These are phyloP conservation scores for Marasmius tenuissimus DNA, from an alignment of 1,284 basidiomycete species.

Conservation along the genomic window DNA sequence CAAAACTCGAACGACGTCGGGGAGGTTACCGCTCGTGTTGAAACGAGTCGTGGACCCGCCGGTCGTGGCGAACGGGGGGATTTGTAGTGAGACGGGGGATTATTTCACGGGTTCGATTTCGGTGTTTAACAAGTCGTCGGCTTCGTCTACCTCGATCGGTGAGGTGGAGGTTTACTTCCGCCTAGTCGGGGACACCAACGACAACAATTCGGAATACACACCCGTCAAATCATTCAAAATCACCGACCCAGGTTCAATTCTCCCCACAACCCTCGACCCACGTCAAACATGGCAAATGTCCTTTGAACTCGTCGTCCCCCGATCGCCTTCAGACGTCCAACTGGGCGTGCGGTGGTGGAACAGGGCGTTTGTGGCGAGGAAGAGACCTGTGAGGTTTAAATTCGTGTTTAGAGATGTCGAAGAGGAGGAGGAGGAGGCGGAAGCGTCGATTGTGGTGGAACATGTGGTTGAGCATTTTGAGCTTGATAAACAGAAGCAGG, in stretches of 20 bases:
- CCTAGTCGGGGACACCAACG: constrained; percentile 26
- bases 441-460: constrained; percentile 34
- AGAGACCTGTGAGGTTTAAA: constrained; percentile 32
- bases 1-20: constrained; percentile 28
- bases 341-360: constrained; percentile 28
- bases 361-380: constrained; percentile 28
- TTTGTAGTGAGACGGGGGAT: constrained; percentile 20
- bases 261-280: constrained; percentile 33
- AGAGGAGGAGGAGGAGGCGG: constrained; percentile 33
- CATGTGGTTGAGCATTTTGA: constrained; percentile 30
- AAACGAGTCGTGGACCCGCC: constrained; percentile 28
- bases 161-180: constrained; percentile 29
- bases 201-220: constrained; percentile 16
- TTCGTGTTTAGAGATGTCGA: constrained; percentile 31
- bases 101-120: constrained; percentile 28
- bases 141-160: constrained; percentile 27
- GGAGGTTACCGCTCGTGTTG: constrained; percentile 27
- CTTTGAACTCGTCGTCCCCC: constrained; percentile 27
- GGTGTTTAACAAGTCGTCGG: constrained; percentile 30
- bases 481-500: constrained; percentile 21
- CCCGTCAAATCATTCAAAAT: constrained; percentile 25
- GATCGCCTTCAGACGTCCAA: constrained; percentile 29
- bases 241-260: not conserved
- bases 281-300: constrained; percentile 27
- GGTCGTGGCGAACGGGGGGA: constrained; percentile 26